Evolutionary conservation across 1,284 basidiomycete genomes (phyloP).

Genomic region (Fomitopsis pinicola): DNA sequence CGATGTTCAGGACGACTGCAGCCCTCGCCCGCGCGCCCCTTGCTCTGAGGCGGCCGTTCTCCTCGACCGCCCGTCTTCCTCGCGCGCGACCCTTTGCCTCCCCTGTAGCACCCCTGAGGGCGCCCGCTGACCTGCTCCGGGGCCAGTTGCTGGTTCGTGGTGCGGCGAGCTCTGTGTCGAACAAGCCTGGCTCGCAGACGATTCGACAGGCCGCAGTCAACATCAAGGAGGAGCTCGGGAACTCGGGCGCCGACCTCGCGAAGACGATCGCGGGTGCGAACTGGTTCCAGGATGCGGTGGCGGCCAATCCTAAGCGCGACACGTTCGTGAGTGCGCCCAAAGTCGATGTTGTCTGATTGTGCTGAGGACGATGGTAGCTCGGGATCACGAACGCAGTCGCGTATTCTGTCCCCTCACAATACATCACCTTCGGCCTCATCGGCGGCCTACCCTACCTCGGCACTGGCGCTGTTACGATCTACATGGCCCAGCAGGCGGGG

Average conservation of each 20-base stretch:
- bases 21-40: conserved; percentile 15
- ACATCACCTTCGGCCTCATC: conserved; percentile 62
- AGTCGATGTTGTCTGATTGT: not conserved
- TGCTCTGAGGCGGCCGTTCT: conserved; percentile 11
- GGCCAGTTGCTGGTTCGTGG: conserved; percentile 17
- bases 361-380: conserved; percentile 36
- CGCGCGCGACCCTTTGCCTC: not conserved
- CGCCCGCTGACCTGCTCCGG: not conserved
- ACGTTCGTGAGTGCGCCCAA: conserved; percentile 51
- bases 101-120: not conserved
- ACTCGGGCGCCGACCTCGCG: conserved; percentile 67
- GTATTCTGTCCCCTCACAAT: conserved; percentile 60
- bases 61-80: not conserved
- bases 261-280: conserved; percentile 69
- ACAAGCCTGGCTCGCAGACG: conserved; percentile 67
- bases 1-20: conserved; percentile 14
- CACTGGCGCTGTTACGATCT: conserved; percentile 75
- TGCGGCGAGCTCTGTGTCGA: conserved; percentile 60
- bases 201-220: conserved; percentile 67
- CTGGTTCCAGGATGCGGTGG: conserved; percentile 44
- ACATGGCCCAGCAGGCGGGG: conserved; percentile 78
- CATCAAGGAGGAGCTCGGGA: conserved; percentile 71
- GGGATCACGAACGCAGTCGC: conserved; percentile 70
- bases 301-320: conserved; percentile 27
- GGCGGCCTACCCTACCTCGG: conserved; percentile 81